Evolutionary conservation across 768 basidiomycete genomes (phyloP), one percentile per base, ranked within the genome.

Genomic region (Agaricus blazei): DNA sequence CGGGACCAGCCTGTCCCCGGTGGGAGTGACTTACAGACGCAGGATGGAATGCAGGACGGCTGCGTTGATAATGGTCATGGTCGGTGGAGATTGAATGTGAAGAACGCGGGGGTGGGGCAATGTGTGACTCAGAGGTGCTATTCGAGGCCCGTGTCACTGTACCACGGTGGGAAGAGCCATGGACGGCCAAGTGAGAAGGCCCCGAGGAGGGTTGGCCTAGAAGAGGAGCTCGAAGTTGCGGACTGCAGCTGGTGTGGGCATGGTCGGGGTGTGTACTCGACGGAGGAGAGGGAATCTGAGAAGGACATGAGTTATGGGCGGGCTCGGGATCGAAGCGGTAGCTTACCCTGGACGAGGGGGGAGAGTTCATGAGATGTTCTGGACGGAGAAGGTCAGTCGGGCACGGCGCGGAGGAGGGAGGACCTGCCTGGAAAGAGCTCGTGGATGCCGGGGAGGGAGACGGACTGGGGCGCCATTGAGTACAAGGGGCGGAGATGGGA

Each of bases 361-460:
- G 47, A 9, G 54, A 29, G 24, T 55, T 53, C 51, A 54, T 48
- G 11, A 65, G 56, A 44, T 65, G 63, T 50, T 65, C 64, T 65
- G 44, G 29, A 36, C 42, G 38, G 51, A 14, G 28, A 46, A 44
- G 40, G 34, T 34, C 34, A 34, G 34, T 34, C 34, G n/a, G 41
- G 48, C 14, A 15, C 12, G 9, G 44, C 19, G 26, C 27, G 7
- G 36, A 46, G 31, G 3, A 38, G 49, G 31, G 48, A 42, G 23
- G 11, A 54, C 69, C 42, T 59, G 77, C 81, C 79, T 45, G 81
- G 81, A 58, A 82, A 83, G 72, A 82, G 78, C 57, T 81, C 78
- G 23, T 75, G 71, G 34, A 81, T 80, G 60, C 77, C 77, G 26
- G 80, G 81, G 27, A 82, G 67, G 1, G 74, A 69, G 38, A 68